Conservation (phyloP, 805 yeast species). For the Kregervanrija delftensis region DNA sequence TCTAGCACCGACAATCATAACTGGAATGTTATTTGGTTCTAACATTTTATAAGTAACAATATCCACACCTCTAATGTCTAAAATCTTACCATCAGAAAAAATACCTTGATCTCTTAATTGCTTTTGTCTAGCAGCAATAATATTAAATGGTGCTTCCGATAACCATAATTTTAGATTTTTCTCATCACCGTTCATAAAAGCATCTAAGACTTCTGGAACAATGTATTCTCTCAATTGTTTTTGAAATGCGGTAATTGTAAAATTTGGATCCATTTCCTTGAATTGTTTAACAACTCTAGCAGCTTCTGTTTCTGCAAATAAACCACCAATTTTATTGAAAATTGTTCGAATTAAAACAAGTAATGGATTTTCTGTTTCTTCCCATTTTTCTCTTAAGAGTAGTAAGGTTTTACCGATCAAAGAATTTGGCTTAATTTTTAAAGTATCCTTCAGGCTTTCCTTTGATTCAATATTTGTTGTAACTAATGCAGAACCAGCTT, state of each 20-base stretch:
- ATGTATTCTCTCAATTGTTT: conserved; percentile 84
- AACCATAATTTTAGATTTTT: conserved; percentile 81
- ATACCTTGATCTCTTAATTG: conserved; percentile 86
- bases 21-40: conserved; percentile 90
- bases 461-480: conserved; percentile 74
- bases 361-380: conserved; percentile 90
- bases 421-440: conserved; percentile 60
- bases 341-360: conserved; percentile 75
- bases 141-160: conserved; percentile 93
- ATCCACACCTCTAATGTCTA: conserved; percentile 94
- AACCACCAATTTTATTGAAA: conserved; percentile 72
- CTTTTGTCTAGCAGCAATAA: conserved; percentile 89
- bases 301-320: conserved; percentile 93
- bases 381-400: conserved; percentile 67
- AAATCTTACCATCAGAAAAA: conserved; percentile 82
- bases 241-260: conserved; percentile 71
- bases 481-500: conserved; percentile 77
- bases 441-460: conserved; percentile 42
- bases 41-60: conserved; percentile 80
- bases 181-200: conserved; percentile 88
- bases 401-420: conserved; percentile 60
- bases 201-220: conserved; percentile 92
- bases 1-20: conserved; percentile 86
- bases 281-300: conserved; percentile 87
- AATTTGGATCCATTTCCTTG: conserved; percentile 83